Percentiles rank a stretch among this genome's conserved stretches.
phyloP scores from a whole-genome alignment of 148 eudicot species.

The Fagopyrum tataricum region DNA sequence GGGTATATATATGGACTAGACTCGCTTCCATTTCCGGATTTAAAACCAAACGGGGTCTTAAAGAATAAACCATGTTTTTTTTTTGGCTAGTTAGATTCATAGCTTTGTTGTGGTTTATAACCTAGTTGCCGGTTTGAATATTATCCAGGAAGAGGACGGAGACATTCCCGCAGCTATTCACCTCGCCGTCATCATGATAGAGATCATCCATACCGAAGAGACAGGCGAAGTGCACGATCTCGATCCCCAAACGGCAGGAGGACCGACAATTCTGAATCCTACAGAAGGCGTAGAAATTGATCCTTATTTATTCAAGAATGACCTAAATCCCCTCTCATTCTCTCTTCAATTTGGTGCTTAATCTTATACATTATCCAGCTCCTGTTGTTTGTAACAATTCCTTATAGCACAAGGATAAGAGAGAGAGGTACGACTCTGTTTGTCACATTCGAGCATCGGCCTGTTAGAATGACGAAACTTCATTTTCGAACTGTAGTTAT shows the following conservation, averaged over 20 bases:
- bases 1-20: too few relatives aligned
- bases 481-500: neutral
- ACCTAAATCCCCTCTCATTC: neutral
- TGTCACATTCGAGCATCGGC: neutral
- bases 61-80: neutral
- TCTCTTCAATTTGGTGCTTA: neutral
- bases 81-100: neutral
- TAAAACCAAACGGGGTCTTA: neutral
- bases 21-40: neutral
- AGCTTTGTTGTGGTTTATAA: neutral
- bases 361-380: neutral
- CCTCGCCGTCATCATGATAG: constrained; percentile 43
- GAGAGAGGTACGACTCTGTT: neutral
- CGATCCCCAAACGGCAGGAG: constrained; percentile 47
- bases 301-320: neutral
- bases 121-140: neutral
- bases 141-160: constrained; percentile 29
- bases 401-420: neutral
- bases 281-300: constrained; percentile 36
- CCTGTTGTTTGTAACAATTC: neutral
- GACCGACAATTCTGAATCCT: constrained; percentile 28
- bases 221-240: constrained; percentile 31
- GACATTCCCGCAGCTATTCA: constrained; percentile 41
- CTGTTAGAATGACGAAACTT: neutral
- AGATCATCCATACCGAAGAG: constrained; percentile 33